Conservation (phyloP, 2,329 filamentous ascomycete genomes). For the Didymella keratinophila region DNA sequence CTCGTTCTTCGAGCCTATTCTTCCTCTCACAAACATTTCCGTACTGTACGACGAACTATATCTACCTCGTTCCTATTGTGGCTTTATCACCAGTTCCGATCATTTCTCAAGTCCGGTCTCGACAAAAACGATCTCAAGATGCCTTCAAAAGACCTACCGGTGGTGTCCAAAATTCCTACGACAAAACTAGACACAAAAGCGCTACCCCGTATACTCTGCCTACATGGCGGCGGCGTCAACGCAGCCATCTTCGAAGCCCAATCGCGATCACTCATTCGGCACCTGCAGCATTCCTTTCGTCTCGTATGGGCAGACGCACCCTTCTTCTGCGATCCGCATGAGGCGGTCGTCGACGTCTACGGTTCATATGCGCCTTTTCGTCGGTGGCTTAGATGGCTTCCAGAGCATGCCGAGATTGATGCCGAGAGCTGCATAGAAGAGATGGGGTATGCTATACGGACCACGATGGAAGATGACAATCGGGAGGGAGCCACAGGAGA, state of each 20-base stretch:
- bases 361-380: conserved; percentile 71
- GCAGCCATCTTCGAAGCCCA: conserved; percentile 73
- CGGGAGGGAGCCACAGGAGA: conserved; percentile 51
- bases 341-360: conserved; percentile 71
- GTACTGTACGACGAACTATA: neutral
- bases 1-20: neutral
- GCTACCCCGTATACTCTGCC: conserved; percentile 75
- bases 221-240: conserved; percentile 82
- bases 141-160: conserved; percentile 11
- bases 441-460: conserved; percentile 55
- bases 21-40: neutral
- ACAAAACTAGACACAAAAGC: conserved; percentile 35
- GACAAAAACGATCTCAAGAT: neutral
- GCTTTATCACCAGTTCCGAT: neutral
- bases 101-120: neutral
- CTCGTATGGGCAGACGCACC: conserved; percentile 77
- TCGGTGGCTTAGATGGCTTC: conserved; percentile 69
- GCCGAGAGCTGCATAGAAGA: conserved; percentile 58
- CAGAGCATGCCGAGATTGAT: conserved; percentile 63
- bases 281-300: conserved; percentile 67
- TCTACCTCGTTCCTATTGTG: neutral
- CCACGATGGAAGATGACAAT: conserved; percentile 56
- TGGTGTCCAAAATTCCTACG: conserved; percentile 34
- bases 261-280: conserved; percentile 63
- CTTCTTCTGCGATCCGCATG: conserved; percentile 67